These are phyloP conservation scores for Pseudozyma hubeiensis DNA, from an alignment of 1,284 basidiomycete genomes.

Conservation along the genomic window DNA sequence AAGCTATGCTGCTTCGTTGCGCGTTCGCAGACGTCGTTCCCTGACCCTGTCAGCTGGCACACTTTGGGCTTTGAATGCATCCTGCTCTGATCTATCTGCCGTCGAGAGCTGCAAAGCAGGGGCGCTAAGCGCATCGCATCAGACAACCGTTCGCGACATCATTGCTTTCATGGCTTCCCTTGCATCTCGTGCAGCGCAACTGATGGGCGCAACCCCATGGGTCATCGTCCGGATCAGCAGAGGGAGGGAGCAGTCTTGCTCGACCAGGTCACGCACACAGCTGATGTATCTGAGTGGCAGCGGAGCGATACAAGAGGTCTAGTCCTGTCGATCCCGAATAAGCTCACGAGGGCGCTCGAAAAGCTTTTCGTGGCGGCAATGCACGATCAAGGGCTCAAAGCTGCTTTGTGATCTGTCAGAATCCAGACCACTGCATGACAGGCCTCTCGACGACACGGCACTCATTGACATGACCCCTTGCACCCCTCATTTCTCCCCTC, in stretches of 20 bases:
- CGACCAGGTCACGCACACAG: too few relatives aligned
- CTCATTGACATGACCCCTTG: constrained; percentile 52
- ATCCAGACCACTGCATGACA: constrained; percentile 8
- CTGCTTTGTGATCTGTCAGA: constrained; percentile 5
- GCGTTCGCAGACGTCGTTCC: background rate
- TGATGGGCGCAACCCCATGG: too few relatives aligned
- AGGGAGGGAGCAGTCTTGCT: too few relatives aligned
- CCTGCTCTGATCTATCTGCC: too few relatives aligned
- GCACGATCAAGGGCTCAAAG: background rate
- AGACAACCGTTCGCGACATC: too few relatives aligned
- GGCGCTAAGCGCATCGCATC: too few relatives aligned
- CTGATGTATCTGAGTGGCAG: too few relatives aligned
- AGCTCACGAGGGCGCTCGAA: background rate
- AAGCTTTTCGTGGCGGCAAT: background rate
- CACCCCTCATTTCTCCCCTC: constrained; percentile 43
- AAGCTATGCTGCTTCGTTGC: constrained; percentile 15
- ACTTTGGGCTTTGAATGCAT: background rate
- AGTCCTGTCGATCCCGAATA: background rate
- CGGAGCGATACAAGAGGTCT: too few relatives aligned
- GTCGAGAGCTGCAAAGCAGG: too few relatives aligned
- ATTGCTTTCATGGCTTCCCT: too few relatives aligned
- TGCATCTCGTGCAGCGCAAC: too few relatives aligned
- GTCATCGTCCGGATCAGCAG: too few relatives aligned
- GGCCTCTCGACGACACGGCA: constrained; percentile 19
- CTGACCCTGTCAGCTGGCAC: background rate